phyloP scores from a whole-genome alignment of 371 early-diverging fungal genomes.

The Fennellomyces sp. region DNA sequence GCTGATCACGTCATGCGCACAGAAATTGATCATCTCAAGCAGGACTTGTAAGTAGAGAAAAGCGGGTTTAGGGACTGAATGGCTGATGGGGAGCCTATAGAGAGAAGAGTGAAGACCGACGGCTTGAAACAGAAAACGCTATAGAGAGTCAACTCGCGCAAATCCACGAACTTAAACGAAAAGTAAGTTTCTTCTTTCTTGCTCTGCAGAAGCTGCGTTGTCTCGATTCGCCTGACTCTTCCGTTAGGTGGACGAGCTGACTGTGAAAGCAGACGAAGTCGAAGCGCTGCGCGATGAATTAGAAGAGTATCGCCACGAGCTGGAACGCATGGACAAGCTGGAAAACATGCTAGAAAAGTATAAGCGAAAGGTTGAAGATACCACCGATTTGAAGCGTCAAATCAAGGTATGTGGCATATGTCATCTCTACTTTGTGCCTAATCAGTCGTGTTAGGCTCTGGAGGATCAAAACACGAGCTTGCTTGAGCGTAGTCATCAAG shows the following conservation, averaged over 20 bases:
- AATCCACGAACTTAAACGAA: constrained; percentile 70
- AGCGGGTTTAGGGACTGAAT: background rate
- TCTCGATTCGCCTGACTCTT: no score
- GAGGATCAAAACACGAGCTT: constrained; percentile 85
- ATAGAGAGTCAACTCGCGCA: constrained; percentile 59
- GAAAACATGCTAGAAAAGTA: constrained; percentile 92
- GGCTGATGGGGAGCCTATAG: constrained; percentile 19
- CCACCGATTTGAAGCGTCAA: constrained; percentile 76
- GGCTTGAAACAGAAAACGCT: constrained; percentile 71
- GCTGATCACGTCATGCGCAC: constrained; percentile 82
- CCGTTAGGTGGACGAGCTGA: constrained; percentile 72
- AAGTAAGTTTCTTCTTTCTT: constrained; percentile 47
- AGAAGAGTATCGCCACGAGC: constrained; percentile 85
- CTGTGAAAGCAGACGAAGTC: constrained; percentile 72
- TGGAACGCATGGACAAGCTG: constrained; percentile 85
- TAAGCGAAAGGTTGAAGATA: constrained; percentile 89
- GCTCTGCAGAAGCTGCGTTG: no score
- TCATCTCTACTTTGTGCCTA: background rate
- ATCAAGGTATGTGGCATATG: constrained; percentile 77
- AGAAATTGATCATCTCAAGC: constrained; percentile 89
- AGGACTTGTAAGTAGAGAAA: constrained; percentile 67
- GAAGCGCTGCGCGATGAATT: constrained; percentile 78
- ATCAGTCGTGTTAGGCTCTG: constrained; percentile 55
- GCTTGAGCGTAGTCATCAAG: constrained; percentile 70
- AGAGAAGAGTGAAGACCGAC: constrained; percentile 76